Evolutionary conservation across 495 filamentous ascomycete species (phyloP), one percentile per base, ranked within the genome.

Genomic region (Podospora appendiculata): DNA sequence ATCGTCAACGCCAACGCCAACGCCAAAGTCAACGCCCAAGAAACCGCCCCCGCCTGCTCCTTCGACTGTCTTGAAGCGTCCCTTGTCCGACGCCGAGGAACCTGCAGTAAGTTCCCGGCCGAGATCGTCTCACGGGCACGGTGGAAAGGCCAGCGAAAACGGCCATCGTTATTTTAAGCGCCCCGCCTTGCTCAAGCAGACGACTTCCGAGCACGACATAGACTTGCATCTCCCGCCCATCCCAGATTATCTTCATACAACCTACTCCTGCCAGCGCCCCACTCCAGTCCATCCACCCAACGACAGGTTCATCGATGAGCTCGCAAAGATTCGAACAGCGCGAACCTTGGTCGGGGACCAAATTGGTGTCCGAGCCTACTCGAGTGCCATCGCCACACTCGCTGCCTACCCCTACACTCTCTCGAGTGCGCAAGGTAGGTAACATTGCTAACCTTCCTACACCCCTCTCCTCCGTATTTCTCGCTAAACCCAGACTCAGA

Each of bases 311-410:
- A 84, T 97, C 43, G 59, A 75, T 1, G 76, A 89, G 53, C 76
- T 98, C 1, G 70, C 84, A 52, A 87, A 86, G 38, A 88, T 98
- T 55, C 79, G 82, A 13, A 77, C 79, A 3, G 78, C 87, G 1
- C 79, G 92, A 25, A 73, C 79, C 8, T 72, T 97, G 8, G 81
- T 75, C 0, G 79, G 79, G 3, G 89, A 95, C 55, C 75, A 86
- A 19, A 84, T 94, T 45, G 89, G 89, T 11, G 81, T 90, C 0
- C 79, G 88, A n/a, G 90, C 91, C 0, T 97, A 97, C 63, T 89
- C 86, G 48, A 89, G 85, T 6, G 83, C 83, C 45, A 96, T 98
- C 50, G 89, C 93, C 10, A 68, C 86, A 0, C 58, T 98, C 1
- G 81, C 86, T 12, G 88, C 93, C 10, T 97, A 96, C 59, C 91